A percentile compares a stretch with the other conserved stretches of the same genome.
These are phyloP conservation scores for Rhizophagus prolifer DNA, from an alignment of 192 early-diverging fungal species.

Conservation along the genomic window DNA sequence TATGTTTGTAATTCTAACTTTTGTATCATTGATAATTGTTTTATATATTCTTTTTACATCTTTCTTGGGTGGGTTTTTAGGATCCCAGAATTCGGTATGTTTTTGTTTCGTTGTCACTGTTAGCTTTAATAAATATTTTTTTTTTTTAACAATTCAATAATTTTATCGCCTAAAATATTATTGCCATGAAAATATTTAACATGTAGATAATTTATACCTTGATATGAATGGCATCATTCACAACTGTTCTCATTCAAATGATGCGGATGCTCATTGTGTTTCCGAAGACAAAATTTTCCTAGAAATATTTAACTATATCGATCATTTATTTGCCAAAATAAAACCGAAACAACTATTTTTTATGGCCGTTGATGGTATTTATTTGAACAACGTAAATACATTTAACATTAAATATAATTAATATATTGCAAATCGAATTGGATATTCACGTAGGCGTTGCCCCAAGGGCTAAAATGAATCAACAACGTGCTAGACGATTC, in stretches of 20 bases:
- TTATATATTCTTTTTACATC: not conserved
- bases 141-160: not conserved
- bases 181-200: not conserved
- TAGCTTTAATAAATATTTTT: not conserved
- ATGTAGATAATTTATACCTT: slow-evolving; percentile 90
- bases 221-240: slow-evolving; percentile 99
- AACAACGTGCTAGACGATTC: slow-evolving; percentile 96
- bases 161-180: not conserved
- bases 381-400: not conserved
- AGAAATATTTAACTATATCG: slow-evolving; percentile 95
- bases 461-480: slow-evolving; percentile 99
- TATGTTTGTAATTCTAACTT: not conserved
- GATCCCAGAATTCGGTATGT: slow-evolving; percentile 91
- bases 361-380: slow-evolving; percentile 82
- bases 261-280: slow-evolving; percentile 79
- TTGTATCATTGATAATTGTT: not conserved
- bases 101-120: not conserved
- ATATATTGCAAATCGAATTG: not conserved
- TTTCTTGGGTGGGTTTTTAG: not conserved
- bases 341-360: slow-evolving; percentile 94
- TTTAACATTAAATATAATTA: not conserved
- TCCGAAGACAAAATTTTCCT: slow-evolving; percentile 94
- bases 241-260: slow-evolving; percentile 93
- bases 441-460: slow-evolving; percentile 67
- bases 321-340: slow-evolving; percentile 88